Conservation (phyloP, 805 yeast genomes). For the Metschnikowia colocasiae region DNA sequence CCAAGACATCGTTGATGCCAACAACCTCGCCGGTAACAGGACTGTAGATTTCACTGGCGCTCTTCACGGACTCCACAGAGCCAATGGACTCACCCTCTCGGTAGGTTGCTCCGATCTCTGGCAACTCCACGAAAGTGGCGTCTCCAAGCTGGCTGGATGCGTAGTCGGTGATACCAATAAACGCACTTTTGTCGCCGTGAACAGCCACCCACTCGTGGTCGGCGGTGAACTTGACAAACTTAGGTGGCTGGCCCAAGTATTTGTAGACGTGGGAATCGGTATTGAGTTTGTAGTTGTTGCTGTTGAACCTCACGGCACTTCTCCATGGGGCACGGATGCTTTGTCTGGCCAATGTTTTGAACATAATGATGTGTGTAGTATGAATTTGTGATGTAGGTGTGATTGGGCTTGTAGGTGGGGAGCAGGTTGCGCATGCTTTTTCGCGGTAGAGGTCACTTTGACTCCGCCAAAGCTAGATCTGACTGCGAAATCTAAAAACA, state of each 20-base stretch:
- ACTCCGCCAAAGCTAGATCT: not conserved
- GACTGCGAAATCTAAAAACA: conserved; percentile 1
- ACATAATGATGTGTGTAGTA: conserved; percentile 10
- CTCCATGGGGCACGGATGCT: conserved; percentile 13
- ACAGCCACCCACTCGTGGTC: conserved; percentile 96
- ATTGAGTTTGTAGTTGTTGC: conserved; percentile 33
- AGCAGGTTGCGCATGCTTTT: not conserved
- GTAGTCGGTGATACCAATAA: conserved; percentile 87
- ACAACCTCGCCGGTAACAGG: conserved; percentile 78
- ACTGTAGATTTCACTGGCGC: conserved; percentile 87
- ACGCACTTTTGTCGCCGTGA: conserved; percentile 77
- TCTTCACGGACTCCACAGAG: conserved; percentile 90
- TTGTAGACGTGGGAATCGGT: conserved; percentile 37
- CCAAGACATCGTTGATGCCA: conserved; percentile 66
- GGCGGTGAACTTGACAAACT: conserved; percentile 61
- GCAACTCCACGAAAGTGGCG: conserved; percentile 89
- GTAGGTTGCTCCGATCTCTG: conserved; percentile 61
- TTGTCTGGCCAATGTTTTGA: conserved; percentile 18
- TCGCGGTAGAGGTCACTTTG: conserved; percentile 3
- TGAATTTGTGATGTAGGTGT: not conserved
- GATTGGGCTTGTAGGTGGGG: not conserved
- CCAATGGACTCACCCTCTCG: conserved; percentile 82
- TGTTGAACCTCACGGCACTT: conserved; percentile 24
- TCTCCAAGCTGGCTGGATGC: conserved; percentile 98
- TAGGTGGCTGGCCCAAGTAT: conserved; percentile 42